Base-by-base conservation (phyloP, 192 early-diverging fungal genomes). In the Podila clonocystis region DNA sequence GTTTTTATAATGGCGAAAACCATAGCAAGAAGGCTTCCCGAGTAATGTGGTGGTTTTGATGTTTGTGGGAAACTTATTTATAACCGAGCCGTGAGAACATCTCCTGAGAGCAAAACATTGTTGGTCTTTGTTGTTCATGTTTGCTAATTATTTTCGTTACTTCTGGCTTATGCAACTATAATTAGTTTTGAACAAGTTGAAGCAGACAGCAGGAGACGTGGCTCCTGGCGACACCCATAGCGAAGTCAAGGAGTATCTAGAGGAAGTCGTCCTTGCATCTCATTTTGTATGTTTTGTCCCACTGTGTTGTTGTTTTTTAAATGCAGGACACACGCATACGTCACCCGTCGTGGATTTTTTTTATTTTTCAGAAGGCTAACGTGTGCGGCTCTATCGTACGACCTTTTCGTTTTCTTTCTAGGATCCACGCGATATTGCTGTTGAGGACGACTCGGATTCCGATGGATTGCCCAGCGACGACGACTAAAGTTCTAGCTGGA, bases 391-490 rank as follows among this genome's bases (percentile, higher is more conserved):
- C 28, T 12, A 19, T 24, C 19, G 9, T 30, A 9, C 26, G 9
- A 30, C 59, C 0, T 9, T 15, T 60, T 45, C n/a, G 17, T 52
- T 22, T 38, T 62, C 50, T 20, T 4, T 9, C 13, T 74, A 75
- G 73, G 73, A 75, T 52, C 5, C 45, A 61, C 62, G 67, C 57
- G 73, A 75, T 58, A 68, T 75, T 38, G 49, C 48, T 26, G 22
- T 2, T 9, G 72, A 68, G 31, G 73, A 63, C 33, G 66, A 75
- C 38, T 49, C 61, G 17, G 68, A 70, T 5, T 75, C 73, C 0
- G 73, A 75, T 50, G 65, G 66, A 57, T 62, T 45, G 48, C 61
- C 73, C n/a, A 75, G 73, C 49, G 73, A 75, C 55, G 73, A 75
- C 7, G 73, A 75, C 24, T 75, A 75, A 30, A 74, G 20, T 15